A percentile compares a stretch with the other conserved stretches of the same genome.
Evolutionary conservation across 192 early-diverging fungal species (phyloP).

Genomic region (Podochytrium sp.): DNA sequence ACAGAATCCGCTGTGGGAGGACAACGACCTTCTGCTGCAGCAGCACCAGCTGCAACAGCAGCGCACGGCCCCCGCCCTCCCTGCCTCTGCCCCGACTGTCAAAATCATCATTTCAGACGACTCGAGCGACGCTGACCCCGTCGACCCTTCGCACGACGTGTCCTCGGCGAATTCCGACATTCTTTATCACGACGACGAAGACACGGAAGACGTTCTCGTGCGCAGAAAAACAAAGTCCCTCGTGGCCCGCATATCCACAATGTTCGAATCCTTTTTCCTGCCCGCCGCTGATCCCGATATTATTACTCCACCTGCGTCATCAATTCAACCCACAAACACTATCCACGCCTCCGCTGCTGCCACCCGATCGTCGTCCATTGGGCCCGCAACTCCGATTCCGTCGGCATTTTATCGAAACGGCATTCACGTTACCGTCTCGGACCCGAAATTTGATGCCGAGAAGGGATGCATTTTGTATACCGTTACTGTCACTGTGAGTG

Average conservation of each 20-base stretch:
- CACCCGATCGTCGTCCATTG: too few species aligned
- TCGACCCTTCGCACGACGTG: neutral
- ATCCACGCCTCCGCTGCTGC: too few species aligned
- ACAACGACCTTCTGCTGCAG: neutral
- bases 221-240: neutral
- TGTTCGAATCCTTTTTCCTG: neutral
- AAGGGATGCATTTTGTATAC: conserved; percentile 11
- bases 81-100: neutral
- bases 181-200: neutral
- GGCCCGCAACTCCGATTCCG: neutral
- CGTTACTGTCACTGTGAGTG: conserved; percentile 1
- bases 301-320: too few species aligned
- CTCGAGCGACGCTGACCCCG: neutral
- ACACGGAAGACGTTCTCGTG: neutral
- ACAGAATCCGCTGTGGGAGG: neutral
- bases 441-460: neutral
- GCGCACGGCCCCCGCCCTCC: neutral
- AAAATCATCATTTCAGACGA: neutral
- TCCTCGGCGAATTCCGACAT: neutral
- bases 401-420: conserved; percentile 23
- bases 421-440: neutral
- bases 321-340: neutral
- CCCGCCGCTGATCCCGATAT: too few species aligned
- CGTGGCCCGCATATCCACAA: neutral
- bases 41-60: neutral